phyloP scores from a whole-genome alignment of 371 early-diverging fungal species.

The Saksenaea vasiformis region DNA sequence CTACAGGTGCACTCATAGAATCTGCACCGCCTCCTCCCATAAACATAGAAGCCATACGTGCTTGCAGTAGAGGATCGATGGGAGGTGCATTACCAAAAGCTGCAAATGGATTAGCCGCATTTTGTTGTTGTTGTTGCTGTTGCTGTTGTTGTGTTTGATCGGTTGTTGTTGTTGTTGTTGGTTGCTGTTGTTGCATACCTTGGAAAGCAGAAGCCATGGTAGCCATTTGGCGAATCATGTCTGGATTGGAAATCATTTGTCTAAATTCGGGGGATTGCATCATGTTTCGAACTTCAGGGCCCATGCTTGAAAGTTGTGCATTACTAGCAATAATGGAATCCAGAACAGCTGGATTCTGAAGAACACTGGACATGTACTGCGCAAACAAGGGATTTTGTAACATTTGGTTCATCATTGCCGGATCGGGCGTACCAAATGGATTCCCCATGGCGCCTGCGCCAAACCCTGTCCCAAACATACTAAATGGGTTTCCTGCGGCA shows the following conservation, averaged over 20 bases:
- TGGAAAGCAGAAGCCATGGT: slow-evolving; percentile 74
- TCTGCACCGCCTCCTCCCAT: slow-evolving; percentile 33
- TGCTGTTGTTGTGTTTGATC: slow-evolving; percentile 9
- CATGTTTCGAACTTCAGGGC: slow-evolving; percentile 85
- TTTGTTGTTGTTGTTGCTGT: slow-evolving; percentile 2
- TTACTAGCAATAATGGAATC: slow-evolving; percentile 82
- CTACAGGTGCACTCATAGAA: slow-evolving; percentile 27
- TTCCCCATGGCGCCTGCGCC: slow-evolving; percentile 62
- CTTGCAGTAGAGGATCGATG: slow-evolving; percentile 49
- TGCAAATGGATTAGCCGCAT: slow-evolving; percentile 12
- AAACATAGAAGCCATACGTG: slow-evolving; percentile 47
- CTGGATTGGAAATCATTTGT: slow-evolving; percentile 86
- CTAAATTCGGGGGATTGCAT: slow-evolving; percentile 81
- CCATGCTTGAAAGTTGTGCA: slow-evolving; percentile 80
- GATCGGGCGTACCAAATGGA: slow-evolving; percentile 68
- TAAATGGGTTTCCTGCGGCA: slow-evolving; percentile 55
- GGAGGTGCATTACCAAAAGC: slow-evolving; percentile 30
- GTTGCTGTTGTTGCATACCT: slow-evolving; percentile 41
- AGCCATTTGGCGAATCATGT: slow-evolving; percentile 77
- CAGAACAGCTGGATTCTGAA: slow-evolving; percentile 83
- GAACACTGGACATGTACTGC: slow-evolving; percentile 75
- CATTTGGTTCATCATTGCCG: slow-evolving; percentile 70
- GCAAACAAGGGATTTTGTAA: slow-evolving; percentile 84
- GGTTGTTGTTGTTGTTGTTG: slow-evolving; percentile 6
- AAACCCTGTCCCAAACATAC: slow-evolving; percentile 44